Conservation (phyloP, 192 early-diverging fungal species). For the Rhizophagus sp. region DNA sequence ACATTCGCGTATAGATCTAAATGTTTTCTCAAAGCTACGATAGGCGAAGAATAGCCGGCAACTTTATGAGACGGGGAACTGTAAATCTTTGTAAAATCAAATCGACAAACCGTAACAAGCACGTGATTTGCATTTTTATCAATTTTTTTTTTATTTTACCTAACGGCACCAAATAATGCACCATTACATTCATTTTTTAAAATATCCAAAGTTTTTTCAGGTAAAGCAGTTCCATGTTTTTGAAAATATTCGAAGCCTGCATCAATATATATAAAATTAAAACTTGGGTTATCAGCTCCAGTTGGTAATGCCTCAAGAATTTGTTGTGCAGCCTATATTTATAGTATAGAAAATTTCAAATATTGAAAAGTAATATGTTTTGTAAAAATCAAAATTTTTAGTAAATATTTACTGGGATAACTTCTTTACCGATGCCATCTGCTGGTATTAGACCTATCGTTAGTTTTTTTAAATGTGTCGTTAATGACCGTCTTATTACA, state of each 20-base stretch:
- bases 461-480: constrained; percentile 53
- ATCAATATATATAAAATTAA: constrained; percentile 83
- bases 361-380: background rate
- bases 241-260: constrained; percentile 97
- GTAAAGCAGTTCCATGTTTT: constrained; percentile 90
- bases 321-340: constrained; percentile 75
- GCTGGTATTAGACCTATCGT: constrained; percentile 94
- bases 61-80: constrained; percentile 99
- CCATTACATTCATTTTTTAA: constrained; percentile 87
- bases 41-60: constrained; percentile 96
- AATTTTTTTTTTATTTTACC: constrained; percentile 42
- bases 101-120: background rate
- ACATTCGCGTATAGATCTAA: constrained; percentile 98
- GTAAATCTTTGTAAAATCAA: background rate
- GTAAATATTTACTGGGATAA: constrained; percentile 71
- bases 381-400: too few species aligned
- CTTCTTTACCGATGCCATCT: constrained; percentile 96
- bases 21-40: constrained; percentile 93
- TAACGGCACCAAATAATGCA: constrained; percentile 95
- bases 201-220: constrained; percentile 78
- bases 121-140: background rate
- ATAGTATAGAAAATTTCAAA: background rate
- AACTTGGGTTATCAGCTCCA: constrained; percentile 56
- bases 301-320: constrained; percentile 77
- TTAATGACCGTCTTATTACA: constrained; percentile 38